Conservation (phyloP, 2,329 filamentous ascomycete genomes). For the Cytospora schulzeri region DNA sequence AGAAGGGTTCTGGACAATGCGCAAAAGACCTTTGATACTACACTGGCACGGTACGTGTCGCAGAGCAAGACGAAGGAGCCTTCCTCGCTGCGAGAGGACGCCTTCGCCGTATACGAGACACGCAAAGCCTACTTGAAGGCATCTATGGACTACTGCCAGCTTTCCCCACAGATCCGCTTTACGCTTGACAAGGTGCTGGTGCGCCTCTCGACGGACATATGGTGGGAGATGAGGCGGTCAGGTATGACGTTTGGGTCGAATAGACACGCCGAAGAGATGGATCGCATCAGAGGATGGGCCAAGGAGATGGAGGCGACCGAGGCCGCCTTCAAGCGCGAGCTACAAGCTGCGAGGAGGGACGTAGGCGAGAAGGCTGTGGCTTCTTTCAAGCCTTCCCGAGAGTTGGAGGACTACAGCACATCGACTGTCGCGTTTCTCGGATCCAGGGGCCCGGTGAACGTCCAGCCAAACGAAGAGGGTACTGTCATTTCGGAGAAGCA, state of each 20-base stretch:
- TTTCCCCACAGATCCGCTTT: constrained; percentile 82
- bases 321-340: constrained; percentile 76
- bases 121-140: constrained; percentile 88
- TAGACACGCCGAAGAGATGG: constrained; percentile 78
- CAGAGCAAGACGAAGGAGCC: constrained; percentile 94
- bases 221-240: constrained; percentile 78
- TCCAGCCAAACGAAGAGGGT: constrained; percentile 57
- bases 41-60: constrained; percentile 77
- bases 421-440: constrained; percentile 89
- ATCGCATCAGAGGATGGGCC: constrained; percentile 88
- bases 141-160: constrained; percentile 89
- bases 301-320: constrained; percentile 94
- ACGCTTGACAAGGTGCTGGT: constrained; percentile 86
- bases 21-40: constrained; percentile 82
- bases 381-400: constrained; percentile 77
- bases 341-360: constrained; percentile 76
- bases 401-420: constrained; percentile 88
- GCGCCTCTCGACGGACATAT: constrained; percentile 81
- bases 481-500: constrained; percentile 75
- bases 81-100: constrained; percentile 88
- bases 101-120: constrained; percentile 92
- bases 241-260: constrained; percentile 68
- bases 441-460: constrained; percentile 65
- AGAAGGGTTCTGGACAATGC: constrained; percentile 74
- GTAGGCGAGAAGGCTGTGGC: constrained; percentile 77